Evolutionary conservation across 345 rosid genomes (phyloP), one percentile per base, ranked within the genome.

Genomic region (Geranium brycei): DNA sequence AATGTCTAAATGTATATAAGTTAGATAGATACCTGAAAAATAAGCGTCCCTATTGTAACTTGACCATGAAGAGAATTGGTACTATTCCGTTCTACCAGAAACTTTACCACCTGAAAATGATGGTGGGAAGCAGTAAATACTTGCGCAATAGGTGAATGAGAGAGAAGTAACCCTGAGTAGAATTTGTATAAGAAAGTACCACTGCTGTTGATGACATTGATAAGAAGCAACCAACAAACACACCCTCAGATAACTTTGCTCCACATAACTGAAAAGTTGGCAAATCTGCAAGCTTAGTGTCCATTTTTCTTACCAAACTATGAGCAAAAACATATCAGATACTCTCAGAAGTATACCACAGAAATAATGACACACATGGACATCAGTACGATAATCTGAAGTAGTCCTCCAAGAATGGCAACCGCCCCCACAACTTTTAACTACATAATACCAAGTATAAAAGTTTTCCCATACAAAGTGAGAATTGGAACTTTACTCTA

Each of bases 181-280:
- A 62, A 47, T 41, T 64, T 31, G 40, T 62, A 31, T 28, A 64
- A 77, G 83, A 65, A 63, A 67, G 60, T 85, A 95, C 99, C 86
- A 91, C 89, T 66, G 97, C 97, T 35, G 97, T 91, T 67, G 99
- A 95, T 68, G 99, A 91, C 91, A 95, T 95, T 62, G 96, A 95
- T 57, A 95, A 73, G 80, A 95, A 95, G 66, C 87, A 84, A 63
- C 97, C 99, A 68, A 88, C 91, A 76, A 95, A 95, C n/a, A 95
- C 80, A 67, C 97, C 97, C 79, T 88, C 99, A 17, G 97, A 88
- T 82, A 95, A 76, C 68, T 87, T 83, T 65, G 95, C 99, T 83
- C 96, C 97, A 68, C 95, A 95, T 60, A 95, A 71, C 99, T 95
- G 84, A 79, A 78, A 74, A 55, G 66, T 64, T 68, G 23, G 62